A percentile compares a stretch with the other conserved stretches of the same genome.
Evolutionary conservation across 495 filamentous ascomycete genomes (phyloP).

Genomic region (Penicillium pancosmium): DNA sequence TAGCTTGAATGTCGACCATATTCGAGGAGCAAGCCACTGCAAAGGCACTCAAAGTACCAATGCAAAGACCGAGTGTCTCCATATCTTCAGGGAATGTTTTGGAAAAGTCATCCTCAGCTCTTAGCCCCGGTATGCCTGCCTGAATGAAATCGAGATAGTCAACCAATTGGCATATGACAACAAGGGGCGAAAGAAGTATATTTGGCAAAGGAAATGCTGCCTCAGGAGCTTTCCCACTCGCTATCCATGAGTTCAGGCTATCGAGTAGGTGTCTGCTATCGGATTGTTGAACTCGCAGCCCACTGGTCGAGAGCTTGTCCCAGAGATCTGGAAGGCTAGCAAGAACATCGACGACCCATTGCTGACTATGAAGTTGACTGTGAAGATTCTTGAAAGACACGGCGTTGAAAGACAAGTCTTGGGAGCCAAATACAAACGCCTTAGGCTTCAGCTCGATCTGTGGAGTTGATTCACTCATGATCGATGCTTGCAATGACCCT

Average conservation of each 20-base stretch:
- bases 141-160: constrained; percentile 30
- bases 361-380: neutral
- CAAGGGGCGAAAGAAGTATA: constrained; percentile 32
- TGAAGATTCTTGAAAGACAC: neutral
- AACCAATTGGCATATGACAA: constrained; percentile 33
- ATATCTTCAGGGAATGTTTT: constrained; percentile 3
- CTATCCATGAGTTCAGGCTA: neutral
- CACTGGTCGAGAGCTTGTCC: neutral
- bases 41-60: constrained; percentile 38
- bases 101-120: constrained; percentile 3
- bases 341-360: neutral
- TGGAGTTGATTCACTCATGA: neutral
- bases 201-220: constrained; percentile 24
- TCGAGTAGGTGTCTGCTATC: neutral
- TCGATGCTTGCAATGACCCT: neutral
- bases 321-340: neutral
- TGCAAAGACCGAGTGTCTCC: constrained; percentile 44
- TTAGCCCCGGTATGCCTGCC: neutral
- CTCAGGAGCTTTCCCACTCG: neutral
- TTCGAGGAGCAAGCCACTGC: constrained; percentile 31
- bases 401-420: neutral
- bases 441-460: neutral
- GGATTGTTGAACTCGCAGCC: neutral
- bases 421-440: neutral
- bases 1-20: constrained; percentile 24